These are phyloP conservation scores for Biscogniauxia marginata DNA, from an alignment of 2,329 filamentous ascomycete genomes.

Conservation along the genomic window DNA sequence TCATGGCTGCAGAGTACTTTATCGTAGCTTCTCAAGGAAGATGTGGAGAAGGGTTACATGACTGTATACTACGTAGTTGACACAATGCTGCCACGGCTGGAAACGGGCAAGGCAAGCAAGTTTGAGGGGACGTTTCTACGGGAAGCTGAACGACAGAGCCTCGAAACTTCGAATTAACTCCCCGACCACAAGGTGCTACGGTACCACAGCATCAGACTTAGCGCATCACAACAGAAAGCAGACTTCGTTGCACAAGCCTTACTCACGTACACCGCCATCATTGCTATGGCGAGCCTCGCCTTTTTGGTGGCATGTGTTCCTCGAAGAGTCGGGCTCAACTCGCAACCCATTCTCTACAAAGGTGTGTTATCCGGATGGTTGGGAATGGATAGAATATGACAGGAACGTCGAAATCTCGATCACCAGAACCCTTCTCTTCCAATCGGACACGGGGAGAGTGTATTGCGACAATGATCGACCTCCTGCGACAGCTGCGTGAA, in stretches of 20 bases:
- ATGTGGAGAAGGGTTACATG: constrained; percentile 9
- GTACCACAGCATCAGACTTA: not conserved
- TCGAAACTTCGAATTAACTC: not conserved
- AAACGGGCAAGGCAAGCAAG: not conserved
- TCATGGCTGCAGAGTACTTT: not conserved
- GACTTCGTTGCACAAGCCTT: constrained; percentile 4
- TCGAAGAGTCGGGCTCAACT: constrained; percentile 5
- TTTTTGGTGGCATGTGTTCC: constrained; percentile 12
- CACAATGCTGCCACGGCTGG: not conserved
- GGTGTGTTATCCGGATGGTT: too few species aligned
- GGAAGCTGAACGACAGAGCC: not conserved
- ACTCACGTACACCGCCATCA: constrained; percentile 15
- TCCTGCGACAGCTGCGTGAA: not conserved
- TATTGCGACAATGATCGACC: not conserved
- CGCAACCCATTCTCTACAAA: not conserved
- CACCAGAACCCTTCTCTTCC: too few species aligned
- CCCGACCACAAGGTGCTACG: not conserved
- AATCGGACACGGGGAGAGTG: not conserved
- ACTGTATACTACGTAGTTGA: not conserved
- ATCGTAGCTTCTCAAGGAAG: not conserved
- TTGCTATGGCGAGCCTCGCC: not conserved
- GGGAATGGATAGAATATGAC: not conserved
- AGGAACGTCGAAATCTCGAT: not conserved
- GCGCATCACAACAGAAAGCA: not conserved
- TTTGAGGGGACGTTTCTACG: not conserved